phyloP scores from a whole-genome alignment of 495 filamentous ascomycete genomes.

The Penicillium daleae region DNA sequence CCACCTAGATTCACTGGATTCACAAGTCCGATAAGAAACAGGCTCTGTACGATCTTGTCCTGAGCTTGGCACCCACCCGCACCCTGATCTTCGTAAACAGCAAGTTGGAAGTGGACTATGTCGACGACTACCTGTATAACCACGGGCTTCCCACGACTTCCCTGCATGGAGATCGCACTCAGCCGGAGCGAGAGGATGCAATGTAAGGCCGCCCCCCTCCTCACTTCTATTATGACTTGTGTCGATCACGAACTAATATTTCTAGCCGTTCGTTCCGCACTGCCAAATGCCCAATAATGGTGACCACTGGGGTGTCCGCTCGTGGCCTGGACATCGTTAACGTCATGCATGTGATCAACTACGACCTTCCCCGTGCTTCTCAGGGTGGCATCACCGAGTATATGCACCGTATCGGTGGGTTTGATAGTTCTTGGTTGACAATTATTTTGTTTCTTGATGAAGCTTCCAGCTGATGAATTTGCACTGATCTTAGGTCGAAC shows the following conservation, averaged over 20 bases:
- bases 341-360: constrained; percentile 92
- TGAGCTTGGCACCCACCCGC: constrained; percentile 67
- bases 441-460: not conserved
- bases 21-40: constrained; percentile 65
- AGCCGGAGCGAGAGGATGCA: constrained; percentile 90
- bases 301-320: constrained; percentile 82
- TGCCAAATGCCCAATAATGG: constrained; percentile 74
- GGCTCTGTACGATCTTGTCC: constrained; percentile 72
- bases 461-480: not conserved
- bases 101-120: constrained; percentile 70
- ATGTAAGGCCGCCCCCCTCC: constrained; percentile 60
- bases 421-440: no score
- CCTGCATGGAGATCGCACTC: constrained; percentile 85
- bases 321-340: constrained; percentile 91
- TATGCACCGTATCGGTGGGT: constrained; percentile 86
- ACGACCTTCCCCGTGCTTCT: constrained; percentile 68
- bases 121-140: constrained; percentile 90
- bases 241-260: constrained; percentile 2
- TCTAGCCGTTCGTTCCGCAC: constrained; percentile 76
- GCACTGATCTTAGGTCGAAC: constrained; percentile 71
- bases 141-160: constrained; percentile 76
- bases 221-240: not conserved
- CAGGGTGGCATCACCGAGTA: constrained; percentile 95
- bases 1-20: constrained; percentile 59
- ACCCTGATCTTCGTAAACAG: constrained; percentile 91